These are phyloP conservation scores for Sugiyamaella valdiviana DNA, from an alignment of 805 yeast genomes.

Conservation along the genomic window DNA sequence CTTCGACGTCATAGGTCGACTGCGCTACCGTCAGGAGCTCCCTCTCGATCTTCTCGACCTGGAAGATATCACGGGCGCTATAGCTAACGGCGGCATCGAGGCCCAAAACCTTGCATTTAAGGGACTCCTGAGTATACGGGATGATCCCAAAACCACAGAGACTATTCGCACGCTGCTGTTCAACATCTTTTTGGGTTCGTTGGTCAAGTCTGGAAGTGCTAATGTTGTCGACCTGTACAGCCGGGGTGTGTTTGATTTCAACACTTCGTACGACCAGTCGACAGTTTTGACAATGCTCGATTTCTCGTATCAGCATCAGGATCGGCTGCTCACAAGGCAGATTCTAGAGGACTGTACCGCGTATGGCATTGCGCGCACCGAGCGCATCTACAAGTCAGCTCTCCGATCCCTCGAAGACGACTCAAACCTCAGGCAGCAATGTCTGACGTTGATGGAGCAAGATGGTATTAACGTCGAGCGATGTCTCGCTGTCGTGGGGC, in stretches of 20 bases:
- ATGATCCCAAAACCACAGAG: conserved; percentile 10
- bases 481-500: not conserved
- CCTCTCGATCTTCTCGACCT: conserved; percentile 17
- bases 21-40: conserved; percentile 20
- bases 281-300: conserved; percentile 9
- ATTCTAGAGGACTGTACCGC: conserved; percentile 1
- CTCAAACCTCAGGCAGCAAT: not conserved
- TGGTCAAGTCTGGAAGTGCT: not conserved
- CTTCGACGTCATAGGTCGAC: conserved; percentile 20
- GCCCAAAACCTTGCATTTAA: not conserved
- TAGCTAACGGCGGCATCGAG: not conserved
- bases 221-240: conserved; percentile 7
- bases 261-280: conserved; percentile 12
- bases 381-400: conserved; percentile 3
- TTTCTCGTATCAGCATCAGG: conserved; percentile 1
- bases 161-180: conserved; percentile 22
- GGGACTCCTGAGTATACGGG: conserved; percentile 3
- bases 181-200: conserved; percentile 20
- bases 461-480: not conserved
- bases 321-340: conserved; percentile 6
- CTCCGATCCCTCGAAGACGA: not conserved
- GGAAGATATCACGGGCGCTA: conserved; percentile 16
- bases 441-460: not conserved
- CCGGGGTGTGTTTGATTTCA: conserved; percentile 3
- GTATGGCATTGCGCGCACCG: not conserved